Base-by-base conservation (phyloP, 2,329 filamentous ascomycete species). In the Phaeomoniella chlamydospora region DNA sequence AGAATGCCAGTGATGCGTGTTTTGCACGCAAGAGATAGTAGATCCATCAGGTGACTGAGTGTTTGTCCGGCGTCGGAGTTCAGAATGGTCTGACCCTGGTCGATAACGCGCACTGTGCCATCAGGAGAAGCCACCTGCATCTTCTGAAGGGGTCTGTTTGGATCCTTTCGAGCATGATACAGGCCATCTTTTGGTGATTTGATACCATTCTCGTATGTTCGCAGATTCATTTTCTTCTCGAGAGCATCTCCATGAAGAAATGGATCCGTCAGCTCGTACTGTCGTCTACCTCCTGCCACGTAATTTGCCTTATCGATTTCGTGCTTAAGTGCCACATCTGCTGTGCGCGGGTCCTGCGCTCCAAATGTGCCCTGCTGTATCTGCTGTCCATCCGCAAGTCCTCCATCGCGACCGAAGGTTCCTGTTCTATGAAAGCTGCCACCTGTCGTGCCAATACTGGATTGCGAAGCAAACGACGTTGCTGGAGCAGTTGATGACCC, bases 1-100 rank as follows among this genome's bases (percentile, higher is more conserved):
- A 94, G 52, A 18, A 94, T 59, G 10, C 76, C 73, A 36, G 82
- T 70, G 26, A 94, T 48, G 17, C 85, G 72, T 46, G 92, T 80
- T 51, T 88, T 84, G 6, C 84, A 77, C 13, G 83, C 82, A 38
- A 94, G 70, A 4, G 85, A 90, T 39, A 94, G 55, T 12, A 94
- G 65, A 16, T 83, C 80, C 31, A 94, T 61, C 45, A 94, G 81
- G 41, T 94, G 86, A 11, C 81, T 79, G 19, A 94, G 64, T 37
- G 72, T 76, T 2, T 82, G 74, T 31, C 59, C 59, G 34, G 62
- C 59, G 31, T 86, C 80, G 14, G 58, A 53, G 22, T 80, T 75
- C 0, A 90, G 72, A 26, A 92, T 72, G 37, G 80, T 84, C 14
- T 74, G 74, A 2, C 77, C 77, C 11, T 66, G 68, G 1, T 77